Conservation (phyloP, 768 basidiomycete genomes). For the Lepiota venenata region DNA sequence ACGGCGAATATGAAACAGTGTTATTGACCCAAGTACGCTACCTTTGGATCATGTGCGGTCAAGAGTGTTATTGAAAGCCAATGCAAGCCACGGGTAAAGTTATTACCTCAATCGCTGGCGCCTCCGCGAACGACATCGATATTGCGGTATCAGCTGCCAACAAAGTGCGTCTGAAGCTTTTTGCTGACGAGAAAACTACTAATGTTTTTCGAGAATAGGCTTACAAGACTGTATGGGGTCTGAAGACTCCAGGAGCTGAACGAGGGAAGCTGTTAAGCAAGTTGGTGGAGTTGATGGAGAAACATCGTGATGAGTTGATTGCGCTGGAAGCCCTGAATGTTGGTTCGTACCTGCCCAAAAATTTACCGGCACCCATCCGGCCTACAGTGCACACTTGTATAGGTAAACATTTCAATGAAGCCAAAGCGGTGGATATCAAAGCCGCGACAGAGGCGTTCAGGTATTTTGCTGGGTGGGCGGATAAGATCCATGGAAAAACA, state of each 20-base stretch:
- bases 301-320: constrained; percentile 58
- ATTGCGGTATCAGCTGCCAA: constrained; percentile 66
- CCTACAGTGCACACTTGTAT: not conserved
- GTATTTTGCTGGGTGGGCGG: constrained; percentile 91
- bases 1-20: constrained; percentile 27
- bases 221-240: constrained; percentile 66
- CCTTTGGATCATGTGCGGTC: not conserved
- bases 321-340: constrained; percentile 75
- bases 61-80: not conserved
- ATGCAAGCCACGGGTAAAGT: constrained; percentile 60
- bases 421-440: constrained; percentile 46
- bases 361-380: not conserved
- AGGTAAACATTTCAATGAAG: constrained; percentile 54
- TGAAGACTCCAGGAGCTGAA: constrained; percentile 47
- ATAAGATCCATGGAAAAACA: constrained; percentile 76
- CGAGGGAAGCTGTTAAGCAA: constrained; percentile 58
- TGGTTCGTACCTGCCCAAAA: constrained; percentile 29
- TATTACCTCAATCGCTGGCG: constrained; percentile 56
- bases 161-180: constrained; percentile 30
- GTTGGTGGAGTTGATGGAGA: constrained; percentile 63
- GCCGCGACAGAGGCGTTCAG: constrained; percentile 48
- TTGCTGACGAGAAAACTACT: not conserved
- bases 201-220: constrained; percentile 19
- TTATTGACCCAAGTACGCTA: constrained; percentile 51
- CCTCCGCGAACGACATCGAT: constrained; percentile 70